Percentiles rank a stretch among this genome's conserved stretches.
phyloP scores from a whole-genome alignment of 2,329 filamentous ascomycete genomes.

The Fusarium clavum region DNA sequence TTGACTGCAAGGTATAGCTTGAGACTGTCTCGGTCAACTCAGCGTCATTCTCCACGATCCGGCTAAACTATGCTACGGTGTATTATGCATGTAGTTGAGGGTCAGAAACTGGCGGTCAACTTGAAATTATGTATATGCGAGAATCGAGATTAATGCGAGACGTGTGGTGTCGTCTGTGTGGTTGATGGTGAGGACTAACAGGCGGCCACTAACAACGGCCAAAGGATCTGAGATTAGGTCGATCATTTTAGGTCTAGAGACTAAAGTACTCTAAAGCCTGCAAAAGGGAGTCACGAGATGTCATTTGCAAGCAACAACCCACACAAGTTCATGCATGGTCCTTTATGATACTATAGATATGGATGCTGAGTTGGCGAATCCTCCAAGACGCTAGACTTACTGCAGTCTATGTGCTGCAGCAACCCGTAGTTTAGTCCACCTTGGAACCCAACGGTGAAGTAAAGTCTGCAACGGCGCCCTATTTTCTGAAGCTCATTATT shows the following conservation, averaged over 20 bases:
- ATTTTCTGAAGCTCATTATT: slow-evolving; percentile 6
- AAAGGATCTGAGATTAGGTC: slow-evolving; percentile 9
- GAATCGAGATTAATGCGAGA: slow-evolving; percentile 25
- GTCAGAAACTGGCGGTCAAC: slow-evolving; percentile 30
- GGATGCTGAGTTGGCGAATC: slow-evolving; percentile 29
- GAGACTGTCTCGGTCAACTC: not conserved
- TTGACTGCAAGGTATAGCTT: slow-evolving; percentile 4
- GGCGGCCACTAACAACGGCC: slow-evolving; percentile 15
- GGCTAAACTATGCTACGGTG: slow-evolving; percentile 1
- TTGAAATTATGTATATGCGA: not conserved
- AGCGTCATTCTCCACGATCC: slow-evolving; percentile 13
- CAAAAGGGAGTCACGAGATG: slow-evolving; percentile 36
- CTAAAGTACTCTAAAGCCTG: slow-evolving; percentile 25
- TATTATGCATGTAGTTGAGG: not conserved
- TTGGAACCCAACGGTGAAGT: slow-evolving; percentile 17
- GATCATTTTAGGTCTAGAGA: slow-evolving; percentile 16
- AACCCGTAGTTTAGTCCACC: slow-evolving; percentile 18
- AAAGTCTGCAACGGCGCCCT: slow-evolving; percentile 29
- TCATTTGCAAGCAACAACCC: slow-evolving; percentile 17
- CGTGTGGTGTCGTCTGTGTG: slow-evolving; percentile 18
- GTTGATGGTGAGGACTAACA: slow-evolving; percentile 5
- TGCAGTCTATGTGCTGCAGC: slow-evolving; percentile 11
- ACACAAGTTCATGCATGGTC: slow-evolving; percentile 19
- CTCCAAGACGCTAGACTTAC: not conserved
- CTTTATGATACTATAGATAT: not conserved